These are phyloP conservation scores for Aspergillus texensis DNA, from an alignment of 2,329 filamentous ascomycete genomes.

Conservation along the genomic window DNA sequence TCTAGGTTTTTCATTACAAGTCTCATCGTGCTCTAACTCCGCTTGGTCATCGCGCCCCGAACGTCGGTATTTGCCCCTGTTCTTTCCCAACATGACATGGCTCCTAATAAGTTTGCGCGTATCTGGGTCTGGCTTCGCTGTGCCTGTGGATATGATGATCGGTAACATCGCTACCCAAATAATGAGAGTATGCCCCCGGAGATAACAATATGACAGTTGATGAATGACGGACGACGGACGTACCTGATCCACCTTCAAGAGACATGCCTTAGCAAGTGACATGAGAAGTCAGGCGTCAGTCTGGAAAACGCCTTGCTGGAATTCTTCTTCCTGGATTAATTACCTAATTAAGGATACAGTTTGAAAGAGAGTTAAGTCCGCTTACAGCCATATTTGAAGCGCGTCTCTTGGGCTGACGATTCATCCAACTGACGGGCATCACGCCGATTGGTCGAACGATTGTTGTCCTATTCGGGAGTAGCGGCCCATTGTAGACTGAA, in stretches of 20 bases:
- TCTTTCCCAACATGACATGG: slow-evolving; percentile 50
- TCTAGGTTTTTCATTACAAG: neutral
- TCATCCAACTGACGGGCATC: neutral
- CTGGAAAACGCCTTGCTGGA: neutral
- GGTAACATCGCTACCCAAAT: neutral
- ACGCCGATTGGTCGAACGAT: neutral
- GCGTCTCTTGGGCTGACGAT: neutral
- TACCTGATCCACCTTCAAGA: neutral
- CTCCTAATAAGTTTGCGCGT: slow-evolving; percentile 43
- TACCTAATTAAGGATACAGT: neutral
- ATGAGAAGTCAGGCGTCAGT: neutral
- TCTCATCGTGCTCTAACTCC: neutral
- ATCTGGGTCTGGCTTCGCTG: slow-evolving; percentile 29
- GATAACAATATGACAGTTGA: too few relatives aligned
- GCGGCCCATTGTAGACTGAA: neutral
- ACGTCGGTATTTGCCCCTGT: slow-evolving; percentile 32
- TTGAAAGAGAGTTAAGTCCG: neutral
- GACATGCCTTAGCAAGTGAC: neutral
- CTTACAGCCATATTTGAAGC: neutral
- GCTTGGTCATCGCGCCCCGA: neutral
- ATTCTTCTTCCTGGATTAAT: neutral
- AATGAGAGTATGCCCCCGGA: neutral
- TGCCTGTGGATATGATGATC: slow-evolving; percentile 5
- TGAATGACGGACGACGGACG: neutral
- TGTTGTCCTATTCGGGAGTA: neutral